phyloP scores from a whole-genome alignment of 306 rosid genomes.

The Glycine latifolia region DNA sequence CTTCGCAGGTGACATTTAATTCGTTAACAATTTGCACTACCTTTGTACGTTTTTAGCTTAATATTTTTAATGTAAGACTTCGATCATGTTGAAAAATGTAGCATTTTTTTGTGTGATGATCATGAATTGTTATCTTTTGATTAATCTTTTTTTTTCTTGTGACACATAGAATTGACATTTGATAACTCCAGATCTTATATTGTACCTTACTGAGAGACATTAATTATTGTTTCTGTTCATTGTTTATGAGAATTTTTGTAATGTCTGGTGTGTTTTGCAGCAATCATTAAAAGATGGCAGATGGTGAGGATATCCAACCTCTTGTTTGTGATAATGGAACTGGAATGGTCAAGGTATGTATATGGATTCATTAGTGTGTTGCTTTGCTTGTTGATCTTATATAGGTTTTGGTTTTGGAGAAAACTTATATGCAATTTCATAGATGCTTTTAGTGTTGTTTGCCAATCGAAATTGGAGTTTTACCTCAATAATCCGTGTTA shows the following conservation, averaged over 20 bases:
- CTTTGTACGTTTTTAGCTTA: neutral
- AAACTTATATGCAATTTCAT: too few species aligned
- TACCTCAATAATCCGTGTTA: too few species aligned
- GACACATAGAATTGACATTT: neutral
- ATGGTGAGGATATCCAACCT: constrained; percentile 91
- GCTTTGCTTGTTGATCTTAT: constrained; percentile 25
- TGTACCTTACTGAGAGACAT: constrained; percentile 7
- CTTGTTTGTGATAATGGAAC: constrained; percentile 98
- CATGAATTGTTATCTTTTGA: constrained; percentile 21
- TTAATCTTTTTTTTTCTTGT: constrained; percentile 8
- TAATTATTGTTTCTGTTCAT: neutral
- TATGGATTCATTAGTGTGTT: constrained; percentile 43
- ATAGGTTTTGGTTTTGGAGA: neutral
- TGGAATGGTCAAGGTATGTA: constrained; percentile 97
- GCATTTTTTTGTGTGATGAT: constrained; percentile 7
- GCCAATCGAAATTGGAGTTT: too few species aligned
- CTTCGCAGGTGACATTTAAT: neutral
- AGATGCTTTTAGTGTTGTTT: too few species aligned
- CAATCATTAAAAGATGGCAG: constrained; percentile 71
- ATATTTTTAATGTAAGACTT: constrained; percentile 1
- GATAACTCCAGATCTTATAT: constrained; percentile 27
- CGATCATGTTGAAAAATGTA: constrained; percentile 33
- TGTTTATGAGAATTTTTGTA: neutral
- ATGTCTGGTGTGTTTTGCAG: constrained; percentile 47
- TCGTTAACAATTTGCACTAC: constrained; percentile 1